Percentiles rank a stretch among this genome's conserved stretches.
Conservation (phyloP, 176 grass and related monocot genomes). For the Ensete ventricosum region DNA sequence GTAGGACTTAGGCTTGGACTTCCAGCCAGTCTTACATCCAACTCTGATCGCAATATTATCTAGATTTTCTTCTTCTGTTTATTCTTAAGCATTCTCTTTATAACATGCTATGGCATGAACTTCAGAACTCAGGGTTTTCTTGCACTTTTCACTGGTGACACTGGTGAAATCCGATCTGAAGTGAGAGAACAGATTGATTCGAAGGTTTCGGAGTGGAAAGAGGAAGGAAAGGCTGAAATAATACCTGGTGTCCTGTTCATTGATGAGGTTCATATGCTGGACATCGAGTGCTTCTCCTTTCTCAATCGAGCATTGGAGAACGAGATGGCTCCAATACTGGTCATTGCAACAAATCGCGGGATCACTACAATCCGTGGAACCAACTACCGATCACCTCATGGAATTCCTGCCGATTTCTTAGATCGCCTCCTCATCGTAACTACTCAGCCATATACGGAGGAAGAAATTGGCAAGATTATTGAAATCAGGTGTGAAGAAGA, state of each 20-base stretch:
- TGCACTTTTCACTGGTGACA: conserved; percentile 91
- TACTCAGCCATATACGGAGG: conserved; percentile 59
- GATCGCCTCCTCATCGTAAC: conserved; percentile 65
- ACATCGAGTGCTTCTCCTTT: conserved; percentile 95
- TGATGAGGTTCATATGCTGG: conserved; percentile 97
- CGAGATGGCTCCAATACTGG: conserved; percentile 87
- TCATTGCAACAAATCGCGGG: conserved; percentile 79
- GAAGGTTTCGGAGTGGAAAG: conserved; percentile 90
- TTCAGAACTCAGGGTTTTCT: conserved; percentile 93
- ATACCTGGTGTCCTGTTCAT: conserved; percentile 87
- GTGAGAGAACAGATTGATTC: conserved; percentile 84
- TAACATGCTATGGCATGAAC: neutral
- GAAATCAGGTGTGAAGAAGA: conserved; percentile 77
- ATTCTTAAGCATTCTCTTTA: neutral
- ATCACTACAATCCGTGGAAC: conserved; percentile 82
- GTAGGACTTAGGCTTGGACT: neutral
- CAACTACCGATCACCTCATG: conserved; percentile 72
- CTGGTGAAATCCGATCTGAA: conserved; percentile 90
- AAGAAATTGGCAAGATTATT: conserved; percentile 65
- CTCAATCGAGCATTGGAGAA: conserved; percentile 81
- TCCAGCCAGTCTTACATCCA: too few relatives aligned
- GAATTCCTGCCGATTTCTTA: conserved; percentile 84
- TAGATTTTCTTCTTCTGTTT: neutral
- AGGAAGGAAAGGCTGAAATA: conserved; percentile 96
- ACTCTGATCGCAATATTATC: too few relatives aligned